Evolutionary conservation across 2,329 filamentous ascomycete species (phyloP).

Genomic region (Dactylonectria estremocensis): DNA sequence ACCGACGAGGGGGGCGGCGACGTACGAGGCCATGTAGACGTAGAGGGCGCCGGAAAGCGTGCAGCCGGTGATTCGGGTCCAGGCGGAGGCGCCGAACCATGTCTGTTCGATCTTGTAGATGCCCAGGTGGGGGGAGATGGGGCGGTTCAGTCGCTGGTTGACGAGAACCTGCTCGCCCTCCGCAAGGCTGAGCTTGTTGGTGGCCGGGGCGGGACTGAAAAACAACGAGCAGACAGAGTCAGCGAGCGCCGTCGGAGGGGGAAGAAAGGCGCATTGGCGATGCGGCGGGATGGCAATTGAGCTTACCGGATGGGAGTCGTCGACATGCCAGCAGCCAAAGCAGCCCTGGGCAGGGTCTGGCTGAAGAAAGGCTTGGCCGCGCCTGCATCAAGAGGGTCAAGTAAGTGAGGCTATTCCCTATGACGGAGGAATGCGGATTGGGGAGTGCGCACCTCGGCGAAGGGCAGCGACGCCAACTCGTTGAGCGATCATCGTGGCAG

Average conservation of each 20-base stretch:
- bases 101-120: conserved; percentile 93
- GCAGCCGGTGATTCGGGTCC: conserved; percentile 89
- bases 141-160: conserved; percentile 84
- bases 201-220: conserved; percentile 68
- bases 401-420: conserved; percentile 41
- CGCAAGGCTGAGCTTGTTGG: conserved; percentile 65
- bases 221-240: conserved; percentile 3
- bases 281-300: neutral
- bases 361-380: conserved; percentile 63
- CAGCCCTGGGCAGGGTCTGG: conserved; percentile 64
- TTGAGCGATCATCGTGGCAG: conserved; percentile 68
- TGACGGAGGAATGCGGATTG: conserved; percentile 9
- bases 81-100: conserved; percentile 80
- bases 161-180: conserved; percentile 78
- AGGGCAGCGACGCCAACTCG: conserved; percentile 72
- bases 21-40: conserved; percentile 85
- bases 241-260: conserved; percentile 19
- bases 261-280: conserved; percentile 1
- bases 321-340: conserved; percentile 59
- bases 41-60: conserved; percentile 82
- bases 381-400: conserved; percentile 48
- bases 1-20: conserved; percentile 81
- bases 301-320: conserved; percentile 65
- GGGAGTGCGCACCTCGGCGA: conserved; percentile 66
- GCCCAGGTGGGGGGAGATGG: conserved; percentile 85